A percentile compares a stretch with the other conserved stretches of the same genome.
Evolutionary conservation across 331 rosid genomes (phyloP).

Genomic region (Quercus phellos): DNA sequence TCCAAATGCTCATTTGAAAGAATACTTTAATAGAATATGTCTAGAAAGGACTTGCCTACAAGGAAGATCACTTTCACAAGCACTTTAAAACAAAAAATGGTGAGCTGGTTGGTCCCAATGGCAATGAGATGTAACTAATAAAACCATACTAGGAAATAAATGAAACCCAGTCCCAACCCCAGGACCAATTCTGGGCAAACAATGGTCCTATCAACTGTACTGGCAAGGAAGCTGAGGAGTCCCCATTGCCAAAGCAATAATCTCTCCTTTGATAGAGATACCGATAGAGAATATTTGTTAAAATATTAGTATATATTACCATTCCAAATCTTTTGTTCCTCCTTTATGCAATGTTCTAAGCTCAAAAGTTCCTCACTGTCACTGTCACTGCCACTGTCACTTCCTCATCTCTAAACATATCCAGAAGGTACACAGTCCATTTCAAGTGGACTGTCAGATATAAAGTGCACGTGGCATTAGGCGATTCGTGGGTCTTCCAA

Average conservation of each 20-base stretch:
- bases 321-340: background rate
- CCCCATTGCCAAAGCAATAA: no score
- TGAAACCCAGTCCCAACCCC: background rate
- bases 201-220: no score
- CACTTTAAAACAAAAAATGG: background rate
- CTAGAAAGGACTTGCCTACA: no score
- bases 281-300: no score
- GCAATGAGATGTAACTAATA: background rate
- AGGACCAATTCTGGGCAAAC: background rate
- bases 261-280: no score
- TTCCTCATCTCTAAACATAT: background rate
- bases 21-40: no score
- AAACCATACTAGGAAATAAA: background rate
- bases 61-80: no score
- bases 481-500: slow-evolving; percentile 12
- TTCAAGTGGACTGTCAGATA: slow-evolving; percentile 23
- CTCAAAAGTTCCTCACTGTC: background rate
- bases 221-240: no score
- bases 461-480: slow-evolving; percentile 5
- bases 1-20: no score
- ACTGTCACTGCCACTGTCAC: background rate
- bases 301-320: background rate
- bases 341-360: background rate
- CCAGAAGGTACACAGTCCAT: slow-evolving; percentile 6
- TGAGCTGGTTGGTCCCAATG: background rate